A percentile compares a stretch with the other conserved stretches of the same genome.
Conservation (phyloP, 1,139 yeast genomes). For the Saccharomyces hybrid region DNA sequence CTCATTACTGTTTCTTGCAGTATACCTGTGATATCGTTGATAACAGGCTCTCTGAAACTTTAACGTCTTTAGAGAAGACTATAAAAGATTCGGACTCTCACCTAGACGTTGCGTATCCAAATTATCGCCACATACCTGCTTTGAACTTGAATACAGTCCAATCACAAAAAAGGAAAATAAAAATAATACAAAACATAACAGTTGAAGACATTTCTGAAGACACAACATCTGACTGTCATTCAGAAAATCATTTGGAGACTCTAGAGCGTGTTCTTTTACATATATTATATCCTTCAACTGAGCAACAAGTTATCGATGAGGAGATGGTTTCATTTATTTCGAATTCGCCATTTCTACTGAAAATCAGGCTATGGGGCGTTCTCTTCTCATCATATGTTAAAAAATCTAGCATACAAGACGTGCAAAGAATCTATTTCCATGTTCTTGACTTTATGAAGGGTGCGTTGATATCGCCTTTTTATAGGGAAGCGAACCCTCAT, state of each 20-base stretch:
- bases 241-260: constrained; percentile 42
- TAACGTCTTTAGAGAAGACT: constrained; percentile 24
- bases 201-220: constrained; percentile 21
- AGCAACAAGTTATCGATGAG: constrained; percentile 27
- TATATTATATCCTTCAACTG: constrained; percentile 7
- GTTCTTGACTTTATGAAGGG: constrained; percentile 39
- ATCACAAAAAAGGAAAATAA: constrained; percentile 44
- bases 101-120: constrained; percentile 31
- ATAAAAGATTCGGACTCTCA: constrained; percentile 16
- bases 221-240: constrained; percentile 18
- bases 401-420: constrained; percentile 35
- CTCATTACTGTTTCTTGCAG: constrained; percentile 34
- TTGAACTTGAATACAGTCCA: constrained; percentile 45
- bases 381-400: constrained; percentile 53
- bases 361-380: constrained; percentile 68
- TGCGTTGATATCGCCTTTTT: constrained; percentile 32
- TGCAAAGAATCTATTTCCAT: constrained; percentile 49
- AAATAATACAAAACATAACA: constrained; percentile 33
- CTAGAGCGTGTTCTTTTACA: constrained; percentile 46
- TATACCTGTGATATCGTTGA: constrained; percentile 29
- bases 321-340: constrained; percentile 55
- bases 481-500: constrained; percentile 13
- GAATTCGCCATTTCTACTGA: constrained; percentile 58
- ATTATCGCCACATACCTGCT: constrained; percentile 53
- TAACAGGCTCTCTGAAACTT: constrained; percentile 18